phyloP scores from a whole-genome alignment of 2,329 filamentous ascomycete species.

The Curvularia verruculosa region DNA sequence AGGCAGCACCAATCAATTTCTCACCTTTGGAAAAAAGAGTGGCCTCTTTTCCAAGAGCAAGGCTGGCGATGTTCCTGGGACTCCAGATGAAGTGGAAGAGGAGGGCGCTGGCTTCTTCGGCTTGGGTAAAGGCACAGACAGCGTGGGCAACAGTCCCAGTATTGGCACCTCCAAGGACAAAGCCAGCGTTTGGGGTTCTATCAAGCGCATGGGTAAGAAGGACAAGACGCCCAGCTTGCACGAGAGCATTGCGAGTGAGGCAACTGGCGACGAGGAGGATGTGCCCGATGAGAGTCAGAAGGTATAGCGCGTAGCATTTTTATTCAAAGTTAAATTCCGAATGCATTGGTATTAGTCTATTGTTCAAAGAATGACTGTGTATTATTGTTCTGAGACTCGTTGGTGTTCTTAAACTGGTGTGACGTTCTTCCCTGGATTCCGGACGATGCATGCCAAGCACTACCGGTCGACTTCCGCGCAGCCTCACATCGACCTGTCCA shows the following conservation, averaged over 20 bases:
- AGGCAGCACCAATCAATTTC: conserved; percentile 54
- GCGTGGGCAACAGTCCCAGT: conserved; percentile 44
- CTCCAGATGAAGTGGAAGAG: conserved; percentile 50
- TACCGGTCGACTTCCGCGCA: conserved; percentile 3
- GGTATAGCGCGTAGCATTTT: neutral
- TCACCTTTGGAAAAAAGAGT: conserved; percentile 49
- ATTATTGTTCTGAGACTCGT: neutral
- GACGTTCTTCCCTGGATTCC: conserved; percentile 12
- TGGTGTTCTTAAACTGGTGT: neutral
- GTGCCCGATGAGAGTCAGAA: conserved; percentile 1
- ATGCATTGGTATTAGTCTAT: neutral
- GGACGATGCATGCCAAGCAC: conserved; percentile 20
- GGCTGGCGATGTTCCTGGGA: conserved; percentile 41
- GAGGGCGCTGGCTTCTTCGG: conserved; percentile 32
- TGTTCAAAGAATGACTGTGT: neutral
- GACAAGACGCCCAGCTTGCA: conserved; percentile 56
- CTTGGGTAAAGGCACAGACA: conserved; percentile 36
- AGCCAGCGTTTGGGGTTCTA: conserved; percentile 52
- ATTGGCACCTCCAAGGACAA: conserved; percentile 48
- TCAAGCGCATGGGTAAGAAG: conserved; percentile 52
- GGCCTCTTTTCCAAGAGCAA: conserved; percentile 42
- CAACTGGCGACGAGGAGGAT: conserved; percentile 41
- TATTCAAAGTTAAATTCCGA: neutral
- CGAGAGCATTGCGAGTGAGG: conserved; percentile 53
- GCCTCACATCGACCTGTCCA: conserved; percentile 6